Percentiles rank a stretch among this genome's conserved stretches.
phyloP scores from a whole-genome alignment of 192 early-diverging fungal genomes.

The Linnemannia elongata region DNA sequence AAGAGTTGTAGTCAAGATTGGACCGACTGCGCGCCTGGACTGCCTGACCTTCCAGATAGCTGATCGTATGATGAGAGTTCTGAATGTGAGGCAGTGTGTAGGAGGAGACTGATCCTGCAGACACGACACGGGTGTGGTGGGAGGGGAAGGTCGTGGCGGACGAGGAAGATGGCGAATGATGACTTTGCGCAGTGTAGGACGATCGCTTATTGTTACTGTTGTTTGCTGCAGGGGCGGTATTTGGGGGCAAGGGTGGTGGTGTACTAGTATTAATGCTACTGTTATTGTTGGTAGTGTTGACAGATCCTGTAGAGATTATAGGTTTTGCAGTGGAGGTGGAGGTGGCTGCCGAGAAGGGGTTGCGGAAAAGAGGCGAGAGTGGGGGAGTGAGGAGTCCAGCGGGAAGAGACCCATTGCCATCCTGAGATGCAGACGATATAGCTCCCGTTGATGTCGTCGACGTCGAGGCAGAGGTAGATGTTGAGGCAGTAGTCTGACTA shows the following conservation, averaged over 20 bases:
- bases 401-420: not conserved
- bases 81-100: not conserved
- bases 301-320: not conserved
- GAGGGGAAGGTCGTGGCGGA: not conserved
- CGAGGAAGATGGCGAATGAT: not conserved
- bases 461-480: not conserved
- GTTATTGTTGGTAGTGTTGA: not conserved
- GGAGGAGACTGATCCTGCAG: not conserved
- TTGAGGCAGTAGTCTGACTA: not conserved
- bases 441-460: not conserved
- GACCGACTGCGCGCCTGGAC: slow-evolving; percentile 7
- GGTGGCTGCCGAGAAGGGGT: not conserved
- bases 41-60: slow-evolving; percentile 18
- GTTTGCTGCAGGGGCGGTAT: not conserved
- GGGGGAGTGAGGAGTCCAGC: slow-evolving; percentile 26
- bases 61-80: slow-evolving; percentile 9
- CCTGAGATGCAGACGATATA: not conserved
- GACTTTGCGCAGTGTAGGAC: not conserved
- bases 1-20: not conserved
- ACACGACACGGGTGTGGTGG: not conserved
- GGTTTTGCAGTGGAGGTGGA: not conserved
- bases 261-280: not conserved
- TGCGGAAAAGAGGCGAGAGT: slow-evolving; percentile 23
- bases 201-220: not conserved
- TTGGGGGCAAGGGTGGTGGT: not conserved